Conservation (phyloP, 352 stramenopile species). For the Globisporangium polare region DNA sequence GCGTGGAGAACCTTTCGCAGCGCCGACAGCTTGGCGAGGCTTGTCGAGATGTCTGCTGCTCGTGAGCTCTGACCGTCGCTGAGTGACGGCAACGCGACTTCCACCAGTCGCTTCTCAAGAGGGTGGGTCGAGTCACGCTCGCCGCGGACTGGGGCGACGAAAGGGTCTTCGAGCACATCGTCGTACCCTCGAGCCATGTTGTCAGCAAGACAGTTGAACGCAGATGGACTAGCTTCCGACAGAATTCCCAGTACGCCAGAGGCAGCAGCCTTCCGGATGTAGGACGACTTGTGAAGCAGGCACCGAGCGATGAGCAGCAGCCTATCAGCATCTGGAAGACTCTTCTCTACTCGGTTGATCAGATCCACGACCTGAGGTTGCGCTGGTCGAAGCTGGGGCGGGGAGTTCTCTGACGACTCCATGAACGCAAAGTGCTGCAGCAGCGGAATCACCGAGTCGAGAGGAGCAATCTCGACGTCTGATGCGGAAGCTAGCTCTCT, state of each 20-base stretch:
- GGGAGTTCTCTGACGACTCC: constrained; percentile 24
- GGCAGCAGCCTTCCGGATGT: constrained; percentile 43
- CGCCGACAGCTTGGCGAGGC: constrained; percentile 8
- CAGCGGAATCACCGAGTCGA: constrained; percentile 33
- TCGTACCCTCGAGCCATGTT: neutral
- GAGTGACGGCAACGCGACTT: constrained; percentile 1
- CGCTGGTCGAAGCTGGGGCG: constrained; percentile 17
- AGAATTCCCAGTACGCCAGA: constrained; percentile 35
- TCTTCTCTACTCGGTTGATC: constrained; percentile 38
- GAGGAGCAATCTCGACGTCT: constrained; percentile 15
- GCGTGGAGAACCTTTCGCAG: constrained; percentile 11
- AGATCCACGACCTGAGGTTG: constrained; percentile 37
- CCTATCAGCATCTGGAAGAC: constrained; percentile 13
- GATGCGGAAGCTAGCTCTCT: constrained; percentile 15
- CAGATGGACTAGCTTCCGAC: constrained; percentile 9
- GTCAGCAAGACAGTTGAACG: constrained; percentile 14
- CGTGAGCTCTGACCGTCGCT: neutral
- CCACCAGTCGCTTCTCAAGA: constrained; percentile 6
- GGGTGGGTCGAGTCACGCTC: neutral
- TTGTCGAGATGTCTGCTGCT: constrained; percentile 16
- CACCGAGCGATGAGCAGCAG: constrained; percentile 40
- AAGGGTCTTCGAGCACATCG: constrained; percentile 14
- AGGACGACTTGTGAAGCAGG: constrained; percentile 42
- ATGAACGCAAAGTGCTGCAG: constrained; percentile 60
- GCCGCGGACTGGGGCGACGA: constrained; percentile 1